Evolutionary conservation across 2,329 filamentous ascomycete species (phyloP).

Genomic region (Pseudogymnoascus sp.): DNA sequence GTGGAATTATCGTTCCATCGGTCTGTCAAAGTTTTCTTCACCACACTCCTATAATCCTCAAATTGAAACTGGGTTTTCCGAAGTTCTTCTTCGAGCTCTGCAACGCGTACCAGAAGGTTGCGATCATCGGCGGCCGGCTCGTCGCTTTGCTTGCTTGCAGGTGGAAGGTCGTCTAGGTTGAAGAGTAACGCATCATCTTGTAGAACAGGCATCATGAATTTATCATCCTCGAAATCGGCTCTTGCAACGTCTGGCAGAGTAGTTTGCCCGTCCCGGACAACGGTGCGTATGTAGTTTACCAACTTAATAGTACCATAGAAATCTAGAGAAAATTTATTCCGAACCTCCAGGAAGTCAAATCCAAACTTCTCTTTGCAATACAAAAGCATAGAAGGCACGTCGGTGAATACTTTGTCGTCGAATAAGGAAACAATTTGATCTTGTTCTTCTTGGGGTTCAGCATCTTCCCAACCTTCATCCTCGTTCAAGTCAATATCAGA

Average conservation of each 20-base stretch:
- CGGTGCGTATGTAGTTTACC: constrained; percentile 55
- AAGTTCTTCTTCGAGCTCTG: constrained; percentile 33
- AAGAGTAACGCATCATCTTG: constrained; percentile 87
- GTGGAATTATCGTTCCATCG: constrained; percentile 30
- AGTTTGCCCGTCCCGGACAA: constrained; percentile 37
- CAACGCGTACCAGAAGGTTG: constrained; percentile 27
- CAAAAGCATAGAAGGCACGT: constrained; percentile 55
- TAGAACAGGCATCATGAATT: constrained; percentile 72
- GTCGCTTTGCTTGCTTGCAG: constrained; percentile 27
- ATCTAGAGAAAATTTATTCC: constrained; percentile 52
- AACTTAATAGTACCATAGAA: constrained; percentile 67
- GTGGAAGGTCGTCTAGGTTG: constrained; percentile 69
- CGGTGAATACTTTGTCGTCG: constrained; percentile 55
- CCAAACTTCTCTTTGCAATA: constrained; percentile 57
- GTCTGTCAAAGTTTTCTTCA: constrained; percentile 33
- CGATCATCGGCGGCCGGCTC: constrained; percentile 27
- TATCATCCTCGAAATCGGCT: constrained; percentile 63
- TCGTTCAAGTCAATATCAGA: constrained; percentile 35
- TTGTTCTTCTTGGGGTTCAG: constrained; percentile 54
- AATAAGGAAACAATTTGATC: constrained; percentile 60
- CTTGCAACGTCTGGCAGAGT: constrained; percentile 42
- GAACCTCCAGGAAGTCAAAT: constrained; percentile 57
- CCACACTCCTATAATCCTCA: constrained; percentile 32
- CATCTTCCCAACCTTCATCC: constrained; percentile 46
- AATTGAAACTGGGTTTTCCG: constrained; percentile 33